Conservation (phyloP, 495 filamentous ascomycete species). For the Bacidia rubella region DNA sequence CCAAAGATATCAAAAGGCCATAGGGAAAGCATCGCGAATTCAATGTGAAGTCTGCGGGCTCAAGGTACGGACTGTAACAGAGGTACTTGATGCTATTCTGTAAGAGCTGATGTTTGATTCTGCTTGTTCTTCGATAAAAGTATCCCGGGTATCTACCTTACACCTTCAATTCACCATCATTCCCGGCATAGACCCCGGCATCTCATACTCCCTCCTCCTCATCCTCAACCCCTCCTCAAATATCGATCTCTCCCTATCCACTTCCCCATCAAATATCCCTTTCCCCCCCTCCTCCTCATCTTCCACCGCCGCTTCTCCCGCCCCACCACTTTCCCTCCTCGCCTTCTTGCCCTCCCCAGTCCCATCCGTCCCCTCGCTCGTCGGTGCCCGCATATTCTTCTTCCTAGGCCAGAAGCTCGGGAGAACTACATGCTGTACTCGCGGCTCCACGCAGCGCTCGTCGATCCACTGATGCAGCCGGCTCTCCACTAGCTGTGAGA, state of each 20-base stretch:
- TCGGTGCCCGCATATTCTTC: slow-evolving; percentile 53
- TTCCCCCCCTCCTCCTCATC: slow-evolving; percentile 10
- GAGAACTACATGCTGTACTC: slow-evolving; percentile 87
- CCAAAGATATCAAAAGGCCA: too few species aligned
- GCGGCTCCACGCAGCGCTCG: slow-evolving; percentile 85
- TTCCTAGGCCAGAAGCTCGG: slow-evolving; percentile 92
- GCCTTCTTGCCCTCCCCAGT: slow-evolving; percentile 8
- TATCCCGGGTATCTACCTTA: too few species aligned
- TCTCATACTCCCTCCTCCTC: slow-evolving; percentile 17
- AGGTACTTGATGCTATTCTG: too few species aligned
- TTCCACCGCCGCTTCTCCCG: slow-evolving; percentile 14
- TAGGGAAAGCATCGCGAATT: too few species aligned
- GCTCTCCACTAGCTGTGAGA: slow-evolving; percentile 85
- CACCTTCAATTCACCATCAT: slow-evolving; percentile 17
- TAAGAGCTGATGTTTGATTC: too few species aligned
- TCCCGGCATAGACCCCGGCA: slow-evolving; percentile 19
- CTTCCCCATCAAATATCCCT: neutral
- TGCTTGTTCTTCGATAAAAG: too few species aligned
- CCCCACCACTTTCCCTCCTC: slow-evolving; percentile 7
- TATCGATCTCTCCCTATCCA: slow-evolving; percentile 1
- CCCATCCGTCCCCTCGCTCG: slow-evolving; percentile 9
- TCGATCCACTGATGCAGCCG: slow-evolving; percentile 94
- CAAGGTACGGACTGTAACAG: too few species aligned
- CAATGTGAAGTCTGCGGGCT: too few species aligned
- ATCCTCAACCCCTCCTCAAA: slow-evolving; percentile 18